Base-by-base conservation (phyloP, 2,329 filamentous ascomycete species). In the Aspergillus sp. region DNA sequence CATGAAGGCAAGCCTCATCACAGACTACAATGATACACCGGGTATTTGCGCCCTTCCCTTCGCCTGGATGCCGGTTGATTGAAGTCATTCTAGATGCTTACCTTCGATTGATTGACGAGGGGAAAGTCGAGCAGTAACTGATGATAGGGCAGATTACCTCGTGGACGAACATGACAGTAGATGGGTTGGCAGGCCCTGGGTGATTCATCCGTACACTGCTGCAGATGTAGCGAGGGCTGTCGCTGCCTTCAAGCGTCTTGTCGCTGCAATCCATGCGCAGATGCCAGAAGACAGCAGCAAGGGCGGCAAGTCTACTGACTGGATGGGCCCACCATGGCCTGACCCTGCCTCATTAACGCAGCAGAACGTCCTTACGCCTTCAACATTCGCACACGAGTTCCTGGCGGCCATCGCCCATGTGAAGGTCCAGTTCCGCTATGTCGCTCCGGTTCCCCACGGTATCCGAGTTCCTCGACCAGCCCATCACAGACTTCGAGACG, bases 61-160 rank as follows among this genome's bases (percentile, higher is more conserved):
- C n/a, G 47, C 37, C 15, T 57, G 55, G 40, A 40, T 50, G 41
- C 55, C 51, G 17, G 35, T 60, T 14, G 58, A 60, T 60, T 14
- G 58, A 60, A 25, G 44, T 52, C 11, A 52, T 60, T 37, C 41
- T 57, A 15, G 23, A 33, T n/a, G 51, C 39, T 35, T 60, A 60
- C 14, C 47, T 60, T 25, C 23, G 57, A 14, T 46, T 51, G 21
- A 44, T 57, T 14, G 50, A 60, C 3, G 52, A 58, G 47, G 52
- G 48, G 5, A 60, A 60, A 23, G 37, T 60, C 8, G 33, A 33
- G 33, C 37, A 4, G 21, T 45, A 21, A 19, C 44, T 19, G 37
- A 56, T 23, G n/a, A 53, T 9, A 39, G 27, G 11, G 12, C 23
- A 14, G 12, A 41, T 40, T 37, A 46, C 33, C 11, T 25, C 8